Conservation (phyloP, 768 basidiomycete species). For the Grammothele lineata region DNA sequence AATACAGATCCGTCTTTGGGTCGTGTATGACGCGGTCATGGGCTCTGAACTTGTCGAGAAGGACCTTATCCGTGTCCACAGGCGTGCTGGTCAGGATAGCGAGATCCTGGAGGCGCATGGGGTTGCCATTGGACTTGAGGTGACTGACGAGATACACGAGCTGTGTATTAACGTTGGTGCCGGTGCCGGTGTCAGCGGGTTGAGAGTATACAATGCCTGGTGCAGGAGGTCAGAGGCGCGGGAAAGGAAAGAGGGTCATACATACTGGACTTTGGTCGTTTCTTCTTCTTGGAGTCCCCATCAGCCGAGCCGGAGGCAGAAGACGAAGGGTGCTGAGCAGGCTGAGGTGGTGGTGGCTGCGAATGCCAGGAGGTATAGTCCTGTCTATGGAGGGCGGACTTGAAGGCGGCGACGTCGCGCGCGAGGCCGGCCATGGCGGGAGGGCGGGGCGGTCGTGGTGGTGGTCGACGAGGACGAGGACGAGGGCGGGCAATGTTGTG, state of each 20-base stretch:
- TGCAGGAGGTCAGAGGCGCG: slow-evolving; percentile 16
- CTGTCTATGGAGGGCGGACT: slow-evolving; percentile 56
- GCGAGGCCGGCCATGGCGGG: slow-evolving; percentile 59
- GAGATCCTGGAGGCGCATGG: slow-evolving; percentile 85
- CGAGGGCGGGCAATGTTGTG: neutral
- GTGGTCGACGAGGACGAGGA: neutral
- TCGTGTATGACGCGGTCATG: slow-evolving; percentile 82
- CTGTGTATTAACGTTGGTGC: slow-evolving; percentile 81
- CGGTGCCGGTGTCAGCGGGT: slow-evolving; percentile 80
- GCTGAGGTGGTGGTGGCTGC: slow-evolving; percentile 41
- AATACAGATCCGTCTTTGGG: slow-evolving; percentile 79
- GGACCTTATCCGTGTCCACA: slow-evolving; percentile 61
- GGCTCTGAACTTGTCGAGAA: slow-evolving; percentile 76
- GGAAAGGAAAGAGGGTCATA: slow-evolving; percentile 17
- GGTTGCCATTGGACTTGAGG: slow-evolving; percentile 65
- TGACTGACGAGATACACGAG: slow-evolving; percentile 79
- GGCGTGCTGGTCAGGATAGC: slow-evolving; percentile 79
- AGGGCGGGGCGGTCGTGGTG: neutral
- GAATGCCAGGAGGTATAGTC: slow-evolving; percentile 78
- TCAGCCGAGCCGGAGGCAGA: slow-evolving; percentile 36
- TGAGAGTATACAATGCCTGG: slow-evolving; percentile 80
- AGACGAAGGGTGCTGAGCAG: slow-evolving; percentile 22
- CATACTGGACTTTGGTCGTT: slow-evolving; percentile 61
- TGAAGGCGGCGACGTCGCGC: slow-evolving; percentile 71
- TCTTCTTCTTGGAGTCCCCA: slow-evolving; percentile 47